These are phyloP conservation scores for Phascolomyces articulosus DNA, from an alignment of 371 early-diverging fungal genomes.

Conservation along the genomic window DNA sequence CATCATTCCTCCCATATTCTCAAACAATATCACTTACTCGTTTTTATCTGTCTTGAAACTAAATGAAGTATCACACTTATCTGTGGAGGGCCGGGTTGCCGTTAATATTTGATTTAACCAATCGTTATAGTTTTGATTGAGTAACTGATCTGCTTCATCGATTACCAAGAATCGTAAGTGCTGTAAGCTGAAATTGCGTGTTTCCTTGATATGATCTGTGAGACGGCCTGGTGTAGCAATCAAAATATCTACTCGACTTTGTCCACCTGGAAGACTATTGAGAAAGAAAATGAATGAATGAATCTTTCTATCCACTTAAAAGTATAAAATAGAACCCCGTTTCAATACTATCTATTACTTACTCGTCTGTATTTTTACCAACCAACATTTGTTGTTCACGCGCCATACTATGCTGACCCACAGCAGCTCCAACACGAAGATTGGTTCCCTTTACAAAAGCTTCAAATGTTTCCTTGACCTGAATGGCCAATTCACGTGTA, in stretches of 20 bases:
- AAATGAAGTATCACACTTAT: constrained; percentile 10
- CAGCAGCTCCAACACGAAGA: constrained; percentile 70
- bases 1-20: background rate
- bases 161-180: constrained; percentile 88
- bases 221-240: constrained; percentile 96
- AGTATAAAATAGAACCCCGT: too few species aligned
- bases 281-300: background rate
- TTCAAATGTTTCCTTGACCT: constrained; percentile 87
- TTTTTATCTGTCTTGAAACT: constrained; percentile 28
- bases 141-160: constrained; percentile 97
- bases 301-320: too few species aligned
- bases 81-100: constrained; percentile 63
- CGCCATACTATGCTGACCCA: constrained; percentile 79
- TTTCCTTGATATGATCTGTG: constrained; percentile 85
- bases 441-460: constrained; percentile 74
- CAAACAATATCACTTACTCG: constrained; percentile 26
- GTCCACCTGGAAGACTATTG: constrained; percentile 57
- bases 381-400: constrained; percentile 78
- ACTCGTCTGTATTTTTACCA: constrained; percentile 43
- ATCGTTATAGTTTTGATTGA: constrained; percentile 90
- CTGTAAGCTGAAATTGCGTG: constrained; percentile 88
- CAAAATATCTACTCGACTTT: constrained; percentile 85
- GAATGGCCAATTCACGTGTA: constrained; percentile 87
- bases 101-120: constrained; percentile 88
- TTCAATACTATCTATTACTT: constrained; percentile 12